Percentiles rank a stretch among this genome's conserved stretches.
Evolutionary conservation across 108 stramenopile genomes (phyloP).

Genomic region (Schizochytrium sp.): DNA sequence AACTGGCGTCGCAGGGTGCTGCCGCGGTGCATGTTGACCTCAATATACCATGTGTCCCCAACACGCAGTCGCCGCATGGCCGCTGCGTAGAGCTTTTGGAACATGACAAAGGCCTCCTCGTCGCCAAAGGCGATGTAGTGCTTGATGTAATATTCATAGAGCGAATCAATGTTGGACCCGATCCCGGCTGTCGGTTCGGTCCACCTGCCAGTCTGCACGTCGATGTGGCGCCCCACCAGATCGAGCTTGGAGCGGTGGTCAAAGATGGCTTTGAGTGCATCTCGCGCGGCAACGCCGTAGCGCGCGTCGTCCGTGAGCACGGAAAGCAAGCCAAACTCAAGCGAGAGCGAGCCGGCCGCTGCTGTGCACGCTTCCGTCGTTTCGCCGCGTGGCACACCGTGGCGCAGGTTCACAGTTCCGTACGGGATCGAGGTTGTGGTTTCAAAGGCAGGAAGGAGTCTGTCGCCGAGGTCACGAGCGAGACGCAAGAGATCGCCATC

Average conservation of each 20-base stretch:
- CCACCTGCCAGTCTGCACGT: conserved; percentile 70
- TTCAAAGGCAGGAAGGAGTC: conserved; percentile 72
- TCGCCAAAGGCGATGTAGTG: conserved; percentile 72
- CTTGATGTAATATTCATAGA: conserved; percentile 84
- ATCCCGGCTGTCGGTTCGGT: conserved; percentile 72
- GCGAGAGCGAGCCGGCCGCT: conserved; percentile 70
- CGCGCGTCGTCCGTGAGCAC: conserved; percentile 63
- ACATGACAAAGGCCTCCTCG: conserved; percentile 72
- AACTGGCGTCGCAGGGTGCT: conserved; percentile 28
- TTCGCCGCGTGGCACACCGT: conserved; percentile 71
- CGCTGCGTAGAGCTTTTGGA: conserved; percentile 57
- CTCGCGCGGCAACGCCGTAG: conserved; percentile 63
- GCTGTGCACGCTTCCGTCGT: conserved; percentile 74
- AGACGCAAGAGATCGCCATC: conserved; percentile 65
- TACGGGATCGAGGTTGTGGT: conserved; percentile 82
- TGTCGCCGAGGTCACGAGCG: conserved; percentile 67
- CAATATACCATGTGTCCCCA: conserved; percentile 77
- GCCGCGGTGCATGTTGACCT: conserved; percentile 70
- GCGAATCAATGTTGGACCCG: conserved; percentile 82
- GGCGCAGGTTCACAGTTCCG: conserved; percentile 75
- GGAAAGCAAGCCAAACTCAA: conserved; percentile 73
- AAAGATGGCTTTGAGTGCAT: conserved; percentile 65
- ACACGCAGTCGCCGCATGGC: conserved; percentile 53
- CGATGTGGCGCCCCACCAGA: conserved; percentile 81
- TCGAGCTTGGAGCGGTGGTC: conserved; percentile 44